A percentile compares a stretch with the other conserved stretches of the same genome.
Conservation (phyloP, 139 green algal species). For the Penium margaritaceum region DNA sequence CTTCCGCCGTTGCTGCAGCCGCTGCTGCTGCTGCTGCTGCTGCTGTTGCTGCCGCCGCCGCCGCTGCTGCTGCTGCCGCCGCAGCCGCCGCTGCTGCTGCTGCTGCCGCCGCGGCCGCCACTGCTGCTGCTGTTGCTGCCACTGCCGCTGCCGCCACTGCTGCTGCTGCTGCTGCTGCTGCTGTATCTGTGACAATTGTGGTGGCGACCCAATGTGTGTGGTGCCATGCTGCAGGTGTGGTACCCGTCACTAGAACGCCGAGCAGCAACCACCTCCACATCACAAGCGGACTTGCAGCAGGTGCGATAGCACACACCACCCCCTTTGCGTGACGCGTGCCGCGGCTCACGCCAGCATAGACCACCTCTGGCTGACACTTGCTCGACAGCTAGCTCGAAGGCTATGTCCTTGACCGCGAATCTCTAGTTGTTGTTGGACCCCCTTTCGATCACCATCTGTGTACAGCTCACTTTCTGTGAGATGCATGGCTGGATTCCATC, state of each 20-base stretch:
- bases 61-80: neutral
- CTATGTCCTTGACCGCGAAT: too few species aligned
- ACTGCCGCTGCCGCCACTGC: neutral
- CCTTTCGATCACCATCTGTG: too few species aligned
- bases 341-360: too few species aligned
- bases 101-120: neutral
- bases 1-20: neutral
- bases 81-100: neutral
- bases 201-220: too few species aligned
- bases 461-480: too few species aligned
- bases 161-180: neutral
- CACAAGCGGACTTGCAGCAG: neutral
- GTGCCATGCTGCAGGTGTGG: slow-evolving; percentile 16
- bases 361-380: too few species aligned
- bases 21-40: neutral
- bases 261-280: neutral
- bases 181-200: too few species aligned
- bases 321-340: too few species aligned
- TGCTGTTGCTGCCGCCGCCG: neutral
- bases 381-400: too few species aligned
- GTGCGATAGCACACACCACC: too few species aligned
- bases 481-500: too few species aligned
- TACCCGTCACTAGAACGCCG: neutral
- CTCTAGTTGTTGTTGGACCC: too few species aligned
- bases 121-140: neutral